phyloP scores from a whole-genome alignment of 768 basidiomycete genomes.

The Sporobolomyces phaffii region DNA sequence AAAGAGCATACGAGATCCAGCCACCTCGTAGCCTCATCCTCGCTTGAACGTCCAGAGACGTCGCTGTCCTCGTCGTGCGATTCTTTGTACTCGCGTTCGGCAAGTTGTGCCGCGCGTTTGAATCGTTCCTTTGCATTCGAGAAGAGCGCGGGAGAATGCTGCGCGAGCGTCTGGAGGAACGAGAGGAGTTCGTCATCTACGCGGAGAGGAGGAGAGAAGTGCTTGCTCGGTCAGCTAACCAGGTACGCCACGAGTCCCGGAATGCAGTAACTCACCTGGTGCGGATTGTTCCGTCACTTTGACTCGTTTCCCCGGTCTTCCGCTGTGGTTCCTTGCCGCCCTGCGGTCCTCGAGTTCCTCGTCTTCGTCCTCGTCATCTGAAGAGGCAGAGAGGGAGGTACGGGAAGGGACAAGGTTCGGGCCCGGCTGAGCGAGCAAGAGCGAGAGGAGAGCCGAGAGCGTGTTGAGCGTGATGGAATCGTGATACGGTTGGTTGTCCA shows the following conservation, averaged over 20 bases:
- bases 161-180: background rate
- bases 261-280: background rate
- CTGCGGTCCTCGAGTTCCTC: background rate
- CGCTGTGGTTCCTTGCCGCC: no score
- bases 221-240: no score
- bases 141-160: background rate
- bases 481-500: conserved; percentile 35
- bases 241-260: no score
- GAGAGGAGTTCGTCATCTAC: background rate
- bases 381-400: background rate
- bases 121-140: conserved; percentile 17
- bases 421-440: conserved; percentile 25
- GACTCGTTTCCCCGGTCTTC: background rate
- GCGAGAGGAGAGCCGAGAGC: conserved; percentile 29
- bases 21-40: conserved; percentile 18
- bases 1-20: conserved; percentile 4
- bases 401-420: background rate
- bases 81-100: background rate
- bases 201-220: no score
- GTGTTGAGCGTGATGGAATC: conserved; percentile 36
- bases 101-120: conserved; percentile 13
- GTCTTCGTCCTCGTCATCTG: background rate
- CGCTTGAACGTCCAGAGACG: fast-evolving
- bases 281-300: background rate
- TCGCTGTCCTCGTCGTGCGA: no score